A percentile compares a stretch with the other conserved stretches of the same genome.
These are phyloP conservation scores for Dendrocalamus latiflorus DNA, from an alignment of 202 grass and related monocot genomes.

Conservation along the genomic window DNA sequence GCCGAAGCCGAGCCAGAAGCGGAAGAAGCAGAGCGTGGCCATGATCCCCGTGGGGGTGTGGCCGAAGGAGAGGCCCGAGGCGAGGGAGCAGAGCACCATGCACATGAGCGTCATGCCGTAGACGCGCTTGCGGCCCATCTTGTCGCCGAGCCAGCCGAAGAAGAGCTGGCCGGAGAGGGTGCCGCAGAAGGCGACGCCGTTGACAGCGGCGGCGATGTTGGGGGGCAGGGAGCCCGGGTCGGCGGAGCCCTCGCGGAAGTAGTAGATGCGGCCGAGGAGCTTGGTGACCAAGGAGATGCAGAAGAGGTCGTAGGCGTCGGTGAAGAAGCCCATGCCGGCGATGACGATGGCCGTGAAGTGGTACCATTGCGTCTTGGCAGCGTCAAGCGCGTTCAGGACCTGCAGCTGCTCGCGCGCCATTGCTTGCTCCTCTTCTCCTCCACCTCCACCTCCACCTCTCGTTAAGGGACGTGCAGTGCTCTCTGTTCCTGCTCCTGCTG, in stretches of 20 bases:
- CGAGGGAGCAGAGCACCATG: conserved; percentile 58
- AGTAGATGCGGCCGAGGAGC: conserved; percentile 90
- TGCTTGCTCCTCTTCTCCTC: background rate
- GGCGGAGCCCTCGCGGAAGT: background rate
- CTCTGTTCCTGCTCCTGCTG: too few relatives aligned
- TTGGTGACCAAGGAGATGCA: conserved; percentile 99
- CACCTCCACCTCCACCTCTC: too few relatives aligned
- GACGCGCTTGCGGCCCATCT: conserved; percentile 56
- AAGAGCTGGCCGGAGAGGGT: conserved; percentile 61
- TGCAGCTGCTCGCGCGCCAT: conserved; percentile 48
- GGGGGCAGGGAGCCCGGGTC: conserved; percentile 34
- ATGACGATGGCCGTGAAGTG: conserved; percentile 95
- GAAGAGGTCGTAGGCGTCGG: conserved; percentile 94
- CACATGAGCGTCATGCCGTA: conserved; percentile 64
- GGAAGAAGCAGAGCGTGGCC: conserved; percentile 89
- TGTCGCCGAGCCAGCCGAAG: conserved; percentile 77
- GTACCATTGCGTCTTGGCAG: conserved; percentile 89
- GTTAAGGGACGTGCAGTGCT: too few relatives aligned
- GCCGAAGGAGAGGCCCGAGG: conserved; percentile 45
- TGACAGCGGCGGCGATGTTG: conserved; percentile 46
- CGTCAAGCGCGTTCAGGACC: conserved; percentile 64
- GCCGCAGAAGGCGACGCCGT: conserved; percentile 60
- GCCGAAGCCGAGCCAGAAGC: conserved; percentile 91
- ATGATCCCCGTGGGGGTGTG: conserved; percentile 55
- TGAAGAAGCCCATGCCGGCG: conserved; percentile 97